Conservation (phyloP, 2,329 filamentous ascomycete genomes). For the Aspergillus persii region DNA sequence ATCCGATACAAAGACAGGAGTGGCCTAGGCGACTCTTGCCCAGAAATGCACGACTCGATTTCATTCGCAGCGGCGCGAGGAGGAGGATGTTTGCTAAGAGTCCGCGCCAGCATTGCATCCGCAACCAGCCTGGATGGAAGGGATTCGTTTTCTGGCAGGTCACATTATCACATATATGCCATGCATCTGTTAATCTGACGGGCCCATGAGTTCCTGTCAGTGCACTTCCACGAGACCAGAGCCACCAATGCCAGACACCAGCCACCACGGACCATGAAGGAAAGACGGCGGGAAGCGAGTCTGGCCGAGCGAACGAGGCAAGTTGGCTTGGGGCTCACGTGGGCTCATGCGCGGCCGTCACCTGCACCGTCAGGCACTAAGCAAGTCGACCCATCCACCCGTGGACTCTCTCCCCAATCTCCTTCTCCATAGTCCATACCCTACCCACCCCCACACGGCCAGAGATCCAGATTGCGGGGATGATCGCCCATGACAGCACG, state of each 20-base stretch:
- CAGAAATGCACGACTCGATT: neutral
- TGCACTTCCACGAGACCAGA: neutral
- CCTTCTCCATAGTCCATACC: no score
- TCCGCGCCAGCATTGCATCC: neutral
- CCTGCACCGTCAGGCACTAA: neutral
- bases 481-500: neutral
- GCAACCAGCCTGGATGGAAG: neutral
- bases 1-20: neutral
- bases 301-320: no score
- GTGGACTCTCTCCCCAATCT: neutral
- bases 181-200: neutral
- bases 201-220: neutral
- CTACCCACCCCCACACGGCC: no score
- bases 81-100: neutral
- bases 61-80: neutral
- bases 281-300: neutral
- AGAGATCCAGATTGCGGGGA: neutral
- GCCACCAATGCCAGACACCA: neutral
- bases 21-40: constrained; percentile 1
- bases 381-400: no score
- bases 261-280: neutral
- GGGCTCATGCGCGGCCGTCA: neutral
- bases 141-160: neutral
- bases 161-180: neutral
- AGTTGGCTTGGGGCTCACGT: neutral